These are phyloP conservation scores for Ustilago esculenta DNA, from an alignment of 1,284 basidiomycete species.

Conservation along the genomic window DNA sequence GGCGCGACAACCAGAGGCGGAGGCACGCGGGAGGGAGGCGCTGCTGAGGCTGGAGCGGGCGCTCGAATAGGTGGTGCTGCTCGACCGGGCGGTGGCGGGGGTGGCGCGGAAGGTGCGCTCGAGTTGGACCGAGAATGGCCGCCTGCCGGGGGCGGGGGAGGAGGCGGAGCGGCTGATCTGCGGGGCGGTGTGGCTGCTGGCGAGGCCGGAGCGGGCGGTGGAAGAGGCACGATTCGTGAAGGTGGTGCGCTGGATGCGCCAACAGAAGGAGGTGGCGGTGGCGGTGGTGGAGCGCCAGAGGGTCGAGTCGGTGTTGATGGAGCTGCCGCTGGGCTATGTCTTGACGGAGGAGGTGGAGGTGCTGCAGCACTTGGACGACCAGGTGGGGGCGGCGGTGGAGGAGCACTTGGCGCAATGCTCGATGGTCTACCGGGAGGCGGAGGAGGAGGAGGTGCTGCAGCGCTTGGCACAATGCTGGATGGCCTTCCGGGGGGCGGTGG, in stretches of 20 bases:
- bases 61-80: slow-evolving; percentile 76
- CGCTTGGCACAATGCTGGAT: not conserved
- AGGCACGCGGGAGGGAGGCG: slow-evolving; percentile 72
- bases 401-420: not conserved
- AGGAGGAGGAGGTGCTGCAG: slow-evolving; percentile 26
- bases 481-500: slow-evolving; percentile 22
- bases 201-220: slow-evolving; percentile 22
- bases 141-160: slow-evolving; percentile 67
- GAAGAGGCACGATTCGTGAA: slow-evolving; percentile 20
- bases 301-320: slow-evolving; percentile 19
- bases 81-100: slow-evolving; percentile 76
- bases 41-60: slow-evolving; percentile 75
- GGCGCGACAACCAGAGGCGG: slow-evolving; percentile 71
- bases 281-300: slow-evolving; percentile 18
- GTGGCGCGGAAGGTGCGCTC: slow-evolving; percentile 70
- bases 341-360: slow-evolving; percentile 17
- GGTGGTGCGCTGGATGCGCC: slow-evolving; percentile 13
- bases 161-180: slow-evolving; percentile 86
- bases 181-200: slow-evolving; percentile 69
- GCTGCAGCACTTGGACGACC: slow-evolving; percentile 14
- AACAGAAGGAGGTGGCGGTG: slow-evolving; percentile 17
- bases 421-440: slow-evolving; percentile 22
- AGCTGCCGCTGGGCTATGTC: slow-evolving; percentile 13
- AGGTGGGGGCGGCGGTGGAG: slow-evolving; percentile 23
- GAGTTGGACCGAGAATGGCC: slow-evolving; percentile 41